Percentiles rank a stretch among this genome's conserved stretches.
These are phyloP conservation scores for Albizia julibrissin DNA, from an alignment of 306 rosid genomes.

Conservation along the genomic window DNA sequence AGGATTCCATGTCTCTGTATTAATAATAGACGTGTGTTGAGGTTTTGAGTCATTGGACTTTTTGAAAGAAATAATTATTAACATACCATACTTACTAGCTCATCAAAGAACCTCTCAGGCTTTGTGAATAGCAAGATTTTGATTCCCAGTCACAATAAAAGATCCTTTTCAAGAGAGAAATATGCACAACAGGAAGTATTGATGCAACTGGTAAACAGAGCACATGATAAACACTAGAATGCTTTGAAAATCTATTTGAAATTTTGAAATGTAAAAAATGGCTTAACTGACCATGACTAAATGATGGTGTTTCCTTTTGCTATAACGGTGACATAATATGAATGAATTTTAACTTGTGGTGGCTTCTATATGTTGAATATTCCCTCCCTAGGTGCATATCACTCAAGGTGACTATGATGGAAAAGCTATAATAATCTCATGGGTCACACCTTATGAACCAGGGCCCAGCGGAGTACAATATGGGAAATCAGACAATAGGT, in stretches of 20 bases:
- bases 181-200: not conserved
- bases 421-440: constrained; percentile 83
- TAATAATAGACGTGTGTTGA: not conserved
- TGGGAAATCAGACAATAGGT: constrained; percentile 53
- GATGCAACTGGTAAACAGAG: not conserved
- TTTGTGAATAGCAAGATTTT: constrained; percentile 8
- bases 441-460: constrained; percentile 80
- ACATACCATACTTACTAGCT: constrained; percentile 3
- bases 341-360: constrained; percentile 16
- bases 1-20: constrained; percentile 12
- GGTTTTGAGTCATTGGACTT: not conserved
- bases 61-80: not conserved
- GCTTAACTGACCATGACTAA: constrained; percentile 17
- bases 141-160: not conserved
- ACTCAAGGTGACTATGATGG: constrained; percentile 98
- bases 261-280: constrained; percentile 13
- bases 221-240: not conserved
- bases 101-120: not conserved
- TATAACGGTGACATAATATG: constrained; percentile 2
- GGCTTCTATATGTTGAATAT: constrained; percentile 13
- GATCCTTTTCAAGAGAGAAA: not conserved
- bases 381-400: constrained; percentile 74
- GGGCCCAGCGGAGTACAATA: constrained; percentile 64
- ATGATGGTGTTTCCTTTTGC: constrained; percentile 6
- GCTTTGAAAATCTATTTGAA: constrained; percentile 21